phyloP scores from a whole-genome alignment of 2,329 filamentous ascomycete species.

The Ceratocystis papillata region DNA sequence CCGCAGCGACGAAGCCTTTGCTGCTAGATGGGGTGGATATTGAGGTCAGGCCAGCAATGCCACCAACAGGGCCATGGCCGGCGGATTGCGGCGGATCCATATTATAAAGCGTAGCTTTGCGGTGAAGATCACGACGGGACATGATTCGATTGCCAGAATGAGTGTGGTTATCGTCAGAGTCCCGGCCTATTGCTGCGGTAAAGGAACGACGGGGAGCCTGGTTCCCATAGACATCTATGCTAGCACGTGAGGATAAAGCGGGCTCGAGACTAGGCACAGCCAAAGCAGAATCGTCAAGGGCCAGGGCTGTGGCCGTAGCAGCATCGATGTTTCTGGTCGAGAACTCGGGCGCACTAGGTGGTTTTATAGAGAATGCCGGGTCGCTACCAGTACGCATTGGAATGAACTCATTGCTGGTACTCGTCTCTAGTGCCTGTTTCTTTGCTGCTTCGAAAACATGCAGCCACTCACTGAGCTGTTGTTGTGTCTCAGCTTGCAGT shows the following conservation, averaged over 20 bases:
- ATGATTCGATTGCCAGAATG: slow-evolving; percentile 52
- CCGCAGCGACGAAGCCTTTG: neutral
- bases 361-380: slow-evolving; percentile 84
- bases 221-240: slow-evolving; percentile 54
- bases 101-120: slow-evolving; percentile 56
- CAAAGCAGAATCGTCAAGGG: slow-evolving; percentile 34
- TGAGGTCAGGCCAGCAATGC: slow-evolving; percentile 76
- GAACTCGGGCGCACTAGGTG: slow-evolving; percentile 80
- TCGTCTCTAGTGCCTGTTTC: slow-evolving; percentile 75
- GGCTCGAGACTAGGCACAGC: slow-evolving; percentile 34
- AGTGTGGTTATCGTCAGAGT: slow-evolving; percentile 15
- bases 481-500: slow-evolving; percentile 85
- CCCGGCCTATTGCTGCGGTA: slow-evolving; percentile 37
- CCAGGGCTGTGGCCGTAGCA: slow-evolving; percentile 37
- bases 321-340: slow-evolving; percentile 67
- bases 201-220: slow-evolving; percentile 44
- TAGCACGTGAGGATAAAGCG: slow-evolving; percentile 47
- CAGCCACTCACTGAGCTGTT: slow-evolving; percentile 88
- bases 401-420: slow-evolving; percentile 42
- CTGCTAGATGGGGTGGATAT: slow-evolving; percentile 10
- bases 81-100: slow-evolving; percentile 32
- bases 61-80: slow-evolving; percentile 40
- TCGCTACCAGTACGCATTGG: slow-evolving; percentile 44
- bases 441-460: slow-evolving; percentile 89
- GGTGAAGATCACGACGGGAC: slow-evolving; percentile 80